phyloP scores from a whole-genome alignment of 2,329 filamentous ascomycete genomes.

The Diatrype stigma region DNA sequence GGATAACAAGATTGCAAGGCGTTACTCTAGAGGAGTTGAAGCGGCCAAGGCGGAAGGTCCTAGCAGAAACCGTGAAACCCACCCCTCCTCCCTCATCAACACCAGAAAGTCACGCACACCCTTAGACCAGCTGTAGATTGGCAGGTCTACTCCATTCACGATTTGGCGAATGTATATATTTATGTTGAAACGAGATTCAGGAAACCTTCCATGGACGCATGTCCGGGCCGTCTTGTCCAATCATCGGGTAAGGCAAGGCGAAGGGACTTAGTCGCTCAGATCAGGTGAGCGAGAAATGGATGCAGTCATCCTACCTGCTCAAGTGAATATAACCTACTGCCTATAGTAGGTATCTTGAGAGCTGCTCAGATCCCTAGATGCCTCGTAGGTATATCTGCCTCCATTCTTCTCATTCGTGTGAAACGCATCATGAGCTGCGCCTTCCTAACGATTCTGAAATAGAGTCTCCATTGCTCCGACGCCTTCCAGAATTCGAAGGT shows the following conservation, averaged over 20 bases:
- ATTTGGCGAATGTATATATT: constrained; percentile 1
- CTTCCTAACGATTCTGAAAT: neutral
- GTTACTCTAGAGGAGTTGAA: constrained; percentile 80
- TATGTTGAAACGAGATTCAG: constrained; percentile 5
- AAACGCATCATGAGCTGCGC: neutral
- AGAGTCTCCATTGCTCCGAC: neutral
- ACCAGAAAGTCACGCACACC: constrained; percentile 15
- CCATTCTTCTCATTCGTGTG: no score
- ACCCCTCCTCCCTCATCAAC: constrained; percentile 9
- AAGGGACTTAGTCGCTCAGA: neutral
- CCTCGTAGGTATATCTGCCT: no score
- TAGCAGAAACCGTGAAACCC: constrained; percentile 33
- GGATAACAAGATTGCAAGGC: constrained; percentile 84
- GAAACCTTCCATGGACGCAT: no score
- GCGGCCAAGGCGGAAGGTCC: constrained; percentile 67
- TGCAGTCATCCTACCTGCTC: no score
- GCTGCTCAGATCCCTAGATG: neutral
- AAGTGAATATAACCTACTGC: no score
- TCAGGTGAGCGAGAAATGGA: neutral
- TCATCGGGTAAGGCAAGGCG: no score
- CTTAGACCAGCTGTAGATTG: constrained; percentile 17
- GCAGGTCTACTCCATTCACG: constrained; percentile 3
- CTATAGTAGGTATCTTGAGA: no score
- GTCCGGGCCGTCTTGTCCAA: no score
- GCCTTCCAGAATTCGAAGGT: neutral